Evolutionary conservation across 176 grass and related monocot genomes (phyloP), one percentile per base, ranked within the genome.

Genomic region (Tuctoria greenei): DNA sequence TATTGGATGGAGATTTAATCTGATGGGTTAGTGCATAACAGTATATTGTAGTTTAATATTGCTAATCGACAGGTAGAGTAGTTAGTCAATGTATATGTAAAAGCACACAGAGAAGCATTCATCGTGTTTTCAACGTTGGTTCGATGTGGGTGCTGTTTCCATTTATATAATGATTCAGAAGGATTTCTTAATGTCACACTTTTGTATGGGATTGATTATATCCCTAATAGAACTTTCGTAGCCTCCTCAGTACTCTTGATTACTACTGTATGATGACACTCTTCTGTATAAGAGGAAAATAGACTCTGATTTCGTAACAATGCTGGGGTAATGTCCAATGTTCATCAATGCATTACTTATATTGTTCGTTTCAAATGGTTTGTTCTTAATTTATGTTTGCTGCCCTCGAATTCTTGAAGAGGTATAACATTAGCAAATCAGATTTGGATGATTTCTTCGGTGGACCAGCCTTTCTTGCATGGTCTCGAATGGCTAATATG

Each of bases 401-500:
- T 61, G 12, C 10, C 56, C 10, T 31, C 83, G 24, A 45, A 43
- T 54, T 45, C 59, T 80, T 83, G 52, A 61, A 92, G 90, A 86
- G 83, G 62, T 92, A 83, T 44, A 92, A 89, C 70, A 89, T 92
- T 72, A 89, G 83, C 61, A 72, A 71, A 63, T 65, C 72, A 74
- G 90, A 92, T 80, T 61, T 92, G 66, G 76, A 89, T 74, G 62
- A 84, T 86, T 92, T 92, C 83, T 92, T 92, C 59, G 83, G 86
- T 45, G 90, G 90, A 4, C 86, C 90, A 40, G 83, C 73, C n/a
- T 92, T 92, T 74, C 90, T 92, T 89, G 67, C 90, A 78, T 92
- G 90, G 90, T 92, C 90, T 73, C 86, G 90, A 39, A 92, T 92
- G 90, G 90, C 79, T 60, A 92, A 92, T 82, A 88, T 92, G 86